Conservation (phyloP, 2,329 filamentous ascomycete species). For the Penicillium janthinellum region DNA sequence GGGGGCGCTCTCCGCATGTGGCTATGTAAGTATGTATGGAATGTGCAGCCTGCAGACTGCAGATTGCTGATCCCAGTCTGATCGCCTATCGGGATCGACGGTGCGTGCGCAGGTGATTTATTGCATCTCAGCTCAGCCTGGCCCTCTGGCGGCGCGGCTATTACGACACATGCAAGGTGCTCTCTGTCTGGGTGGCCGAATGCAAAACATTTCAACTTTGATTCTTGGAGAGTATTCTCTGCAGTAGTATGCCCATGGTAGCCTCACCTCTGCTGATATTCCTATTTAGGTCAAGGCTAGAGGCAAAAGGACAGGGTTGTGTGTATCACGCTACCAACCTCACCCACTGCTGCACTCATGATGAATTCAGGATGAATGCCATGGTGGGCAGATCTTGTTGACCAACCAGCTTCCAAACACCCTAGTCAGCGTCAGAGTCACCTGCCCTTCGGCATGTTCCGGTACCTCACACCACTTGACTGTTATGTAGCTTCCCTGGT, state of each 20-base stretch:
- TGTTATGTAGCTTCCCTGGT: constrained; percentile 10
- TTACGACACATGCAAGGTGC: constrained; percentile 11
- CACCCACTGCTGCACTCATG: not conserved
- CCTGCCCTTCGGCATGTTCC: constrained; percentile 20
- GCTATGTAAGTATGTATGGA: constrained; percentile 2
- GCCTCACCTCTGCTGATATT: not conserved
- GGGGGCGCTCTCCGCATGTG: not conserved
- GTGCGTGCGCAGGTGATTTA: constrained; percentile 25
- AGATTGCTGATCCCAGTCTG: constrained; percentile 3
- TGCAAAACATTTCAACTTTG: not conserved
- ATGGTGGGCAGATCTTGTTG: not conserved
- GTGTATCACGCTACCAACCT: not conserved
- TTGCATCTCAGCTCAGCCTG: constrained; percentile 27
- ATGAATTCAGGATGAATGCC: not conserved
- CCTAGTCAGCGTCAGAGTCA: not conserved
- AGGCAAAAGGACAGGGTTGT: not conserved
- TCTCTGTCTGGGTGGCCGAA: not conserved
- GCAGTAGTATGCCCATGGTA: not conserved
- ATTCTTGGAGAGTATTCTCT: not conserved
- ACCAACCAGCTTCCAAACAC: not conserved
- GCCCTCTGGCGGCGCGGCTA: constrained; percentile 16
- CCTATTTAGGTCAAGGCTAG: not conserved
- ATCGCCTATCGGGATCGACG: constrained; percentile 21
- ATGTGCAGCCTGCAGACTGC: not conserved
- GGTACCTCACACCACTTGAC: constrained; percentile 15